Base-by-base conservation (phyloP, 208 protist species). In the Acanthamoeba polyphaga region DNA sequence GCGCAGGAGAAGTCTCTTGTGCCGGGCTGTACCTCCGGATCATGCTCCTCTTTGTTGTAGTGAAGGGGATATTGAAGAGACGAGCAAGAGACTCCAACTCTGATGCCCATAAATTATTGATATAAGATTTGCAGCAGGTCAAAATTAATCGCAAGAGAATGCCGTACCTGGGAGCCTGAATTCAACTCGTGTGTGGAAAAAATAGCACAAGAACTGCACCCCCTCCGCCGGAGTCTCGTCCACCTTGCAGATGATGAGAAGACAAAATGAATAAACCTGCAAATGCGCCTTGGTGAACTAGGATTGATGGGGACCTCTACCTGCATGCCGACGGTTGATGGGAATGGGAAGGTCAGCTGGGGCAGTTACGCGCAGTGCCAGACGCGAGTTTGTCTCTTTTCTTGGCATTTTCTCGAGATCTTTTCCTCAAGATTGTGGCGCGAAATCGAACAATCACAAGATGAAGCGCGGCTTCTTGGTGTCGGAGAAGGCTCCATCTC, bases 181-280 rank as follows among this genome's bases (percentile, higher is more conserved):
- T 15, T 92, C 60, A 29, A 92, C 62, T 49, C 87, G 53, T 29
- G 55, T 49, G 87, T 92, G 87, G 62, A 58, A 92, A 34, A 92
- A 92, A 49, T 76, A 92, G 34, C 87, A 92, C 87, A 92, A 58
- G 34, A 58, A 74, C 62, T 92, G 62, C 17, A 92, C 34, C 19
- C 62, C 64, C 24, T 90, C 51, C 6, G 51, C 29, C 53, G 80
- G 80, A 66, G 46, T 34, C 53, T 64, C 80, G 24, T 88, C 80
- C 17, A 80, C 72, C 72, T 80, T 2, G 1, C 3, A 53, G 24
- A 53, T 29, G 0, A 43, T 17, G 1, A 72, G 64, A 80, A 27
- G 72, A 27, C 17, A 51, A 80, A 34, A 72, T 72, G 15, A 29
- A n/a, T 66, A 19, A 19, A 72, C 9, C 66, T 72, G 66, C 24